Evolutionary conservation across 2,329 filamentous ascomycete genomes (phyloP).

Genomic region (Colletotrichum sp.): DNA sequence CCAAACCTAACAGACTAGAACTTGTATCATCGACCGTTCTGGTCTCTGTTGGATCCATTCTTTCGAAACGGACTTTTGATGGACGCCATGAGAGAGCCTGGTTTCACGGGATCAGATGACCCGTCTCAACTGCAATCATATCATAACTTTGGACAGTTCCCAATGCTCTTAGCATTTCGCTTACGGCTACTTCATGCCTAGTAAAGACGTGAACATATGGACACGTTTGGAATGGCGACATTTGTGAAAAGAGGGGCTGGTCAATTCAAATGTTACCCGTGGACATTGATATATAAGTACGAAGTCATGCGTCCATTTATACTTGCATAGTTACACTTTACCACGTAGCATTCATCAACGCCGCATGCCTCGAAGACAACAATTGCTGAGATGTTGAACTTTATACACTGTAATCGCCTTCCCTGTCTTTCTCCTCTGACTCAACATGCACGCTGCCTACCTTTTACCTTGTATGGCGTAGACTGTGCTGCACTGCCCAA

Average conservation of each 20-base stretch:
- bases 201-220: neutral
- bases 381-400: neutral
- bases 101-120: neutral
- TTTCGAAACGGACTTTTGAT: neutral
- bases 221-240: neutral
- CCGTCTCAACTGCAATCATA: neutral
- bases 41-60: neutral
- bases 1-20: neutral
- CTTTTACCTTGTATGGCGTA: neutral
- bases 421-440: neutral
- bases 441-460: neutral
- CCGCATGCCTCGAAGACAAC: neutral
- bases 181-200: neutral
- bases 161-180: neutral
- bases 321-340: neutral
- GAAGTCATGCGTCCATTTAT: neutral
- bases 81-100: neutral
- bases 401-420: neutral
- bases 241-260: too few species aligned
- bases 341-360: neutral
- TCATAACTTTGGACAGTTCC: neutral
- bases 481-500: neutral
- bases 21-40: neutral
- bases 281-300: too few species aligned
- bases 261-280: too few species aligned